phyloP scores from a whole-genome alignment of 208 protist genomes.

The Trichomonas tenax region DNA sequence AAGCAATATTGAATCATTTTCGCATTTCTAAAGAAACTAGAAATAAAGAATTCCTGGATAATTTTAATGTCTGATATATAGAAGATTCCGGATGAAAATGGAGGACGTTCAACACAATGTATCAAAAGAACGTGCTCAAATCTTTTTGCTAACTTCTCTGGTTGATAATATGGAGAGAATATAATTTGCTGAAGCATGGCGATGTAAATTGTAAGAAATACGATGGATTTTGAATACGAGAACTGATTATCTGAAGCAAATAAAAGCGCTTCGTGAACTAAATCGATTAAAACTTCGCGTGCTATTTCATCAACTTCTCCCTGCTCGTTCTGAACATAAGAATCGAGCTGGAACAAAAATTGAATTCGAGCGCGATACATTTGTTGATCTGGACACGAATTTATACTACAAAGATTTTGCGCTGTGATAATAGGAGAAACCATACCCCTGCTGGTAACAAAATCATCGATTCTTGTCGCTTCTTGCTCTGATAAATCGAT shows the following conservation, averaged over 20 bases:
- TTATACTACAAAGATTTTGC: background rate
- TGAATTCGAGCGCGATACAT: conserved; percentile 6
- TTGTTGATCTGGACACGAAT: conserved; percentile 18
- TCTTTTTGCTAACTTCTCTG: background rate
- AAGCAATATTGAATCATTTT: conserved; percentile 10
- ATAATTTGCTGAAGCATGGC: background rate
- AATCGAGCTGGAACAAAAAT: background rate
- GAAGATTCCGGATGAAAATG: background rate
- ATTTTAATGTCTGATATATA: background rate
- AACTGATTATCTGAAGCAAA: conserved; percentile 4
- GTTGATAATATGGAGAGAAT: background rate
- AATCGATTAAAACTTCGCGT: background rate
- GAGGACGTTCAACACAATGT: background rate
- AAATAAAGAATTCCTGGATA: background rate
- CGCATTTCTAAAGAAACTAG: background rate
- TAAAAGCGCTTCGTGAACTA: background rate
- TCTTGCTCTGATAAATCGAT: background rate
- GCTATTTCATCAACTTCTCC: background rate
- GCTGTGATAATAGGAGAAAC: background rate
- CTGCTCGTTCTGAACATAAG: background rate
- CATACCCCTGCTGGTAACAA: background rate
- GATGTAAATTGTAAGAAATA: background rate
- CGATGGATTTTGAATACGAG: background rate
- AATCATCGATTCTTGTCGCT: background rate
- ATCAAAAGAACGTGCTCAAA: background rate